Conservation (phyloP, 495 filamentous ascomycete genomes). For the Aspergillus homomorphus region DNA sequence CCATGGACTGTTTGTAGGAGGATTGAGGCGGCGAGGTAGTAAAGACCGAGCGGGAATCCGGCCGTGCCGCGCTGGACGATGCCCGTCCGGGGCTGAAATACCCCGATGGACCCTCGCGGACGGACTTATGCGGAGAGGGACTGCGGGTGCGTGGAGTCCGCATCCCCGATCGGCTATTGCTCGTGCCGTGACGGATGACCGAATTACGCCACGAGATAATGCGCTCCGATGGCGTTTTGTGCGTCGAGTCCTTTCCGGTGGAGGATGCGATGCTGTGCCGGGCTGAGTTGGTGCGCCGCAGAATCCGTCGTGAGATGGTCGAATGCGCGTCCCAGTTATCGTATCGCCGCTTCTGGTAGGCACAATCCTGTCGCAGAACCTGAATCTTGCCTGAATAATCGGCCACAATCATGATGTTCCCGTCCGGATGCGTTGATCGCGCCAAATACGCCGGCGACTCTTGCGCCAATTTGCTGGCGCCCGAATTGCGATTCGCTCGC, state of each 20-base stretch:
- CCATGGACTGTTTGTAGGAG: conserved; percentile 28
- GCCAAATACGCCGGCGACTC: conserved; percentile 69
- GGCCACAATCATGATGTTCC: conserved; percentile 90
- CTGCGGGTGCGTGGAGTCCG: conserved; percentile 47
- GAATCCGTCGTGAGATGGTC: conserved; percentile 71
- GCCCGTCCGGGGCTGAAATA: conserved; percentile 27
- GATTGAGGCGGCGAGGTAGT: conserved; percentile 39
- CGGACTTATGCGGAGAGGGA: conserved; percentile 56
- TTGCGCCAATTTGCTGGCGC: conserved; percentile 53
- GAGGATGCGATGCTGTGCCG: conserved; percentile 51
- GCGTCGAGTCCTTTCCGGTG: conserved; percentile 44
- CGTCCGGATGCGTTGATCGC: conserved; percentile 71
- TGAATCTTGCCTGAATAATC: conserved; percentile 88
- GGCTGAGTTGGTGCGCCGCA: conserved; percentile 66
- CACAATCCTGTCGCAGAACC: conserved; percentile 92
- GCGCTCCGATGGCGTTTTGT: conserved; percentile 68
- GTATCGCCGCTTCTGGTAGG: conserved; percentile 56
- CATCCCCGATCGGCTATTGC: conserved; percentile 38
- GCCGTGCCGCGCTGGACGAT: conserved; percentile 12
- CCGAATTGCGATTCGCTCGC: conserved; percentile 30
- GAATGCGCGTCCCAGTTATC: conserved; percentile 58
- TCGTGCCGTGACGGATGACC: conserved; percentile 53
- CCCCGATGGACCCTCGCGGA: conserved; percentile 23
- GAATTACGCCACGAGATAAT: conserved; percentile 91
- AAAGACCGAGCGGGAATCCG: conserved; percentile 31